Evolutionary conservation across 2,329 filamentous ascomycete species (phyloP), one percentile per base, ranked within the genome.

Genomic region (Fusarium sp.): DNA sequence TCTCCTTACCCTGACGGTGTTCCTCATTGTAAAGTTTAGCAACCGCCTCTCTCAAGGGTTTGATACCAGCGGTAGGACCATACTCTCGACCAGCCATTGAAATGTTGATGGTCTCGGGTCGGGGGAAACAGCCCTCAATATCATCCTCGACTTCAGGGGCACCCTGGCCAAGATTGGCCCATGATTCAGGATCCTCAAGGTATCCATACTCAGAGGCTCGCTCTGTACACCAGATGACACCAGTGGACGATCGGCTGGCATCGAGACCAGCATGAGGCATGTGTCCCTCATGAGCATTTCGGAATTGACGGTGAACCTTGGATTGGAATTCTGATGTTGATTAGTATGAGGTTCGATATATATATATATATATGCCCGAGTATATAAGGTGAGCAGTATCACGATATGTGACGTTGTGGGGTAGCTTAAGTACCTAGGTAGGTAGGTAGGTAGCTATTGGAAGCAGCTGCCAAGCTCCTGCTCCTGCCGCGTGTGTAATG

Each of bases 131-230:
- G 65, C 95, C 94, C 78, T 91, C 89, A 78, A 98, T 98, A 72
- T 96, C 94, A 75, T 97, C 94, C 77, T 97, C 95, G 70, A 97
- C 95, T 82, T 98, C 95, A 47, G 95, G 95, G 22, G 95, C 95
- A 76, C 95, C 95, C 85, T 98, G 95, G 36, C 95, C 95, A 59
- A 98, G 86, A 81, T 98, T 98, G 66, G 95, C 95, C 95, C 95
- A 98, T 72, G 87, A 84, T 5, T 92, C 88, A 16, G 94, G 95
- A 75, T 95, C 88, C 8, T 98, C 95, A 56, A 90, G 85, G 85
- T 92, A 98, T 77, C 95, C 95, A 84, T 95, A 93, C 83, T 98
- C 95, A 81, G 91, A 90, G 61, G 95, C 95, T 76, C 94, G 92
- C 84, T 96, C 93, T 7, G 92, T 94, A 74, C 92, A 95, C 95